Percentiles rank a stretch among this genome's conserved stretches.
Conservation (phyloP, 1,139 yeast genomes). For the Sugiyamaella pinicola region DNA sequence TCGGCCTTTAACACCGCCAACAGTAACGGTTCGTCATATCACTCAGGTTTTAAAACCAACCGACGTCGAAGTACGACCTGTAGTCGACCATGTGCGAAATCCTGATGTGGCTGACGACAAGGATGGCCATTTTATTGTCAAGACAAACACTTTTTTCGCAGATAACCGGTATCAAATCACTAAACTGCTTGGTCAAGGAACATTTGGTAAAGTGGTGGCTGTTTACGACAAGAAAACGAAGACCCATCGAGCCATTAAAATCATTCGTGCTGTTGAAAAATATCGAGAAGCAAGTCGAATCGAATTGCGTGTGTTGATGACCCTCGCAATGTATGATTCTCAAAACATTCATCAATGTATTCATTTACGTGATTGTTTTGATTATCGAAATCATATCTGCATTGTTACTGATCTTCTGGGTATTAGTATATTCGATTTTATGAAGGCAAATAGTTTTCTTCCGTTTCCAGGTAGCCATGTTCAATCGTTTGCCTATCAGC, state of each 20-base stretch:
- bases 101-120: conserved; percentile 39
- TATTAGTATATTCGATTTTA: conserved; percentile 84
- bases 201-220: conserved; percentile 89
- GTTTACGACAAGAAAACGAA: conserved; percentile 52
- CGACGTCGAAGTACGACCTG: conserved; percentile 36
- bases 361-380: conserved; percentile 86
- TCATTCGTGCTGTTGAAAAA: conserved; percentile 58
- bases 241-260: conserved; percentile 83
- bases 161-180: conserved; percentile 50
- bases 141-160: conserved; percentile 41
- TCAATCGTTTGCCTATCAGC: conserved; percentile 84
- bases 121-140: conserved; percentile 46
- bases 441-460: conserved; percentile 66
- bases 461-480: conserved; percentile 82
- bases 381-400: conserved; percentile 91
- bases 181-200: conserved; percentile 82
- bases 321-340: conserved; percentile 69
- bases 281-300: conserved; percentile 50
- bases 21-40: conserved; percentile 12
- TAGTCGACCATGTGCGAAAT: conserved; percentile 13
- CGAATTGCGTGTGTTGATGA: conserved; percentile 71
- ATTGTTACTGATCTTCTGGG: conserved; percentile 87
- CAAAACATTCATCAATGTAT: conserved; percentile 60
- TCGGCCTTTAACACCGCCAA: conserved; percentile 25
- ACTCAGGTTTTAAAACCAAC: conserved; percentile 17